phyloP scores from a whole-genome alignment of 768 basidiomycete species.

The Boletus huronensis region DNA sequence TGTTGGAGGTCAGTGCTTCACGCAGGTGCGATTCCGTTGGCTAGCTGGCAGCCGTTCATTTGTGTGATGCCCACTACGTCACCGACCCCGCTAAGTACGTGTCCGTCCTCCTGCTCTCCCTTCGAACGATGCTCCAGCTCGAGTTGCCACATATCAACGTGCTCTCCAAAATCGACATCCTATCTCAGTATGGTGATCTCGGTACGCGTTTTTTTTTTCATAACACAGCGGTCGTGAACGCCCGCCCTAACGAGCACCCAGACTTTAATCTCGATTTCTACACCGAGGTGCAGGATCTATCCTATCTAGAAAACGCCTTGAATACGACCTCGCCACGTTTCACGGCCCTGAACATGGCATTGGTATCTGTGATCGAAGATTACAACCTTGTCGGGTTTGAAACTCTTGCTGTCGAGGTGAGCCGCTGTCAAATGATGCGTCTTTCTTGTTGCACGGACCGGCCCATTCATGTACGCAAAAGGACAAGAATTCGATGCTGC shows the following conservation, averaged over 20 bases:
- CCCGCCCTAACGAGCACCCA: constrained; percentile 29
- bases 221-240: not conserved
- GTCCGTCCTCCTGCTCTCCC: constrained; percentile 84
- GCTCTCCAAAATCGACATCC: constrained; percentile 91
- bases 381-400: constrained; percentile 93
- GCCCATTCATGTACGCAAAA: constrained; percentile 27
- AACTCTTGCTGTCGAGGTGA: constrained; percentile 91
- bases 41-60: constrained; percentile 89
- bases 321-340: constrained; percentile 65
- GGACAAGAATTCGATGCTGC: constrained; percentile 95
- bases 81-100: constrained; percentile 95
- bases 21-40: not conserved
- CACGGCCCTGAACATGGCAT: constrained; percentile 78
- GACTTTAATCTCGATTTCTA: constrained; percentile 98
- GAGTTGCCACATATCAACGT: constrained; percentile 99
- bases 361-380: constrained; percentile 92
- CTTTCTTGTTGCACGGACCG: not conserved
- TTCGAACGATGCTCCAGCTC: constrained; percentile 96
- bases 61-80: constrained; percentile 96
- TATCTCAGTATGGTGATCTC: constrained; percentile 85
- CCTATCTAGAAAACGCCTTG: constrained; percentile 78
- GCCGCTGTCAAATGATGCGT: constrained; percentile 10
- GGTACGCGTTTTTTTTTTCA: constrained; percentile 47
- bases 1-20: not conserved
- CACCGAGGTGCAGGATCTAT: constrained; percentile 95